A percentile compares a stretch with the other conserved stretches of the same genome.
These are phyloP conservation scores for Petunia axillaris DNA, from an alignment of 257 asterid species.

Conservation along the genomic window DNA sequence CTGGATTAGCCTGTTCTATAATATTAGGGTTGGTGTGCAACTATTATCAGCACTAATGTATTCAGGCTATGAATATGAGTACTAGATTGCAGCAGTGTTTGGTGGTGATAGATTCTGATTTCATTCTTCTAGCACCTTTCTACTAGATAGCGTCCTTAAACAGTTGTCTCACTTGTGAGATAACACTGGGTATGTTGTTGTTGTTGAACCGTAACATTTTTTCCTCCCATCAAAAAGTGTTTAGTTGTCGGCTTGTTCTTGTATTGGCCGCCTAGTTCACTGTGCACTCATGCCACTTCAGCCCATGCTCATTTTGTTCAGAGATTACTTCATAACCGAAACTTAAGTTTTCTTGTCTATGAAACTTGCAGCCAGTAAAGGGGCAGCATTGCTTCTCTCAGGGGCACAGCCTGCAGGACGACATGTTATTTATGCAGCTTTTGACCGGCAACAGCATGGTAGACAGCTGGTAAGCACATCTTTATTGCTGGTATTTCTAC, in stretches of 20 bases:
- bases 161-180: too few relatives aligned
- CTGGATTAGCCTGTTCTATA: background rate
- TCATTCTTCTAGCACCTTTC: background rate
- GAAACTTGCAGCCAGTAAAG: conserved; percentile 62
- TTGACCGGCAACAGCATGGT: conserved; percentile 79
- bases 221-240: conserved; percentile 12
- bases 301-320: conserved; percentile 19
- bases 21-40: background rate
- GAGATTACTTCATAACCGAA: background rate
- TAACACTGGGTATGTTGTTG: too few relatives aligned
- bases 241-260: conserved; percentile 16
- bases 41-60: conserved; percentile 1
- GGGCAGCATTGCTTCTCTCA: conserved; percentile 69
- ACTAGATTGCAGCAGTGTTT: background rate
- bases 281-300: background rate
- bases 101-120: background rate
- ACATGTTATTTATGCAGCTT: conserved; percentile 81
- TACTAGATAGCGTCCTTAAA: background rate
- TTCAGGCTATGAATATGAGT: background rate
- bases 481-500: background rate
- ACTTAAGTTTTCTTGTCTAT: background rate
- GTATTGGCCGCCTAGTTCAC: conserved; percentile 4
- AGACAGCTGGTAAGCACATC: conserved; percentile 74
- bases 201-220: background rate
- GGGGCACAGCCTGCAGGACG: conserved; percentile 68